Percentiles rank a stretch among this genome's conserved stretches.
These are phyloP conservation scores for Neodidymelliopsis sp. DNA, from an alignment of 2,329 filamentous ascomycete species.

Conservation along the genomic window DNA sequence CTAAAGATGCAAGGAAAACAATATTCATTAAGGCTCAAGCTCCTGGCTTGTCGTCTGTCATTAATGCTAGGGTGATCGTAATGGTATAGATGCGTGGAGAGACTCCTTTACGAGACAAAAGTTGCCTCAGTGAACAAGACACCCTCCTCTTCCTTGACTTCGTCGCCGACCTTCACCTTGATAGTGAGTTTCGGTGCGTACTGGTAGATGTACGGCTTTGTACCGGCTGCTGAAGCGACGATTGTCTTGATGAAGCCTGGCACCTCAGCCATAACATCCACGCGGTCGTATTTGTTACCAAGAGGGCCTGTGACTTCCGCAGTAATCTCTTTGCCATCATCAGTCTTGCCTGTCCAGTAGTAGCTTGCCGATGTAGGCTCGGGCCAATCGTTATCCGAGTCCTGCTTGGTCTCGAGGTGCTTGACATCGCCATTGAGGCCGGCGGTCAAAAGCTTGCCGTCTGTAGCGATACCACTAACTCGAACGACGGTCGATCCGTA, in stretches of 20 bases:
- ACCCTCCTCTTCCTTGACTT: conserved; percentile 80
- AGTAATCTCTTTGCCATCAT: conserved; percentile 76
- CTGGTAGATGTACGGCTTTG: conserved; percentile 98
- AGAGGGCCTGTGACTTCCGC: conserved; percentile 74
- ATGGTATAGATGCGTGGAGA: conserved; percentile 26
- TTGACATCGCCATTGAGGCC: conserved; percentile 70
- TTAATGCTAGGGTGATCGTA: conserved; percentile 43
- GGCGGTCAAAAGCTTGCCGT: conserved; percentile 79
- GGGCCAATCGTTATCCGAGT: conserved; percentile 85
- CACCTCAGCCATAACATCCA: conserved; percentile 97
- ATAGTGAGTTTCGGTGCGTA: conserved; percentile 77
- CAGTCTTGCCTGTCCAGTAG: conserved; percentile 78
- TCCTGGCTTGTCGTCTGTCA: conserved; percentile 41
- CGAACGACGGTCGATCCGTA: conserved; percentile 86
- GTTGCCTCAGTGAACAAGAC: conserved; percentile 86
- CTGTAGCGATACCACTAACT: conserved; percentile 82
- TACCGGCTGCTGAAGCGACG: conserved; percentile 85
- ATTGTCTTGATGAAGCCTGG: conserved; percentile 95
- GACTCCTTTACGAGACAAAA: conserved; percentile 77
- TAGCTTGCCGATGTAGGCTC: conserved; percentile 80
- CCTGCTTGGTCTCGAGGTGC: conserved; percentile 74
- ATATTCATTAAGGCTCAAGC: conserved; percentile 46
- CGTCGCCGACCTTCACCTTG: conserved; percentile 84
- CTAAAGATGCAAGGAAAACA: conserved; percentile 5
- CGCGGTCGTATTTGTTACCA: conserved; percentile 75